Evolutionary conservation across 208 protist genomes (phyloP).

Genomic region (Leishmania arabica): DNA sequence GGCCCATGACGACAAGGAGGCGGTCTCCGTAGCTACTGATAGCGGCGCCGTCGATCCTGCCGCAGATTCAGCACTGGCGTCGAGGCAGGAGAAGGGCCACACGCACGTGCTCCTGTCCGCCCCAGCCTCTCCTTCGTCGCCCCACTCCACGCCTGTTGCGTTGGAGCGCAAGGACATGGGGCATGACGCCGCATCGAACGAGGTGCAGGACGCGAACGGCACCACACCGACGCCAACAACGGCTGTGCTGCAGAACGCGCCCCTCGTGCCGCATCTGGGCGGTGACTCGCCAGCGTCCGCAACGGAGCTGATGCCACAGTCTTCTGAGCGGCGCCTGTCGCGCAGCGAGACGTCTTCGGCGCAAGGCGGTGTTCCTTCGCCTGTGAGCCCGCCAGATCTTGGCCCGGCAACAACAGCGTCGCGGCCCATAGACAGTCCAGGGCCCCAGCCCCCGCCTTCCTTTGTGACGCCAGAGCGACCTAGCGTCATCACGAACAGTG

Average conservation of each 20-base stretch:
- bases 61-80: not conserved
- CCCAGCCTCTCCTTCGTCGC: not conserved
- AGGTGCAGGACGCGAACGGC: not conserved
- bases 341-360: not conserved
- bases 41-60: not conserved
- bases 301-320: not conserved
- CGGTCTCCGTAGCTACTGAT: not conserved
- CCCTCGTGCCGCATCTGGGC: not conserved
- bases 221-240: not conserved
- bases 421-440: not conserved
- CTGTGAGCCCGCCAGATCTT: constrained; percentile 6
- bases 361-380: not conserved
- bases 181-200: not conserved
- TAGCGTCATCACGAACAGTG: not conserved
- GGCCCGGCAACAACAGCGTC: not conserved
- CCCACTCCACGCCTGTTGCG: not conserved
- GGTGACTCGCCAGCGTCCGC: not conserved
- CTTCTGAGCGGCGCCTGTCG: constrained; percentile 9
- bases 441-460: not conserved
- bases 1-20: not conserved
- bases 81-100: not conserved
- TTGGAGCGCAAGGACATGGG: not conserved
- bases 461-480: constrained; percentile 17
- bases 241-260: not conserved
- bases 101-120: not conserved